These are phyloP conservation scores for Kokia cookei DNA, from an alignment of 441 rosid species.

Conservation along the genomic window DNA sequence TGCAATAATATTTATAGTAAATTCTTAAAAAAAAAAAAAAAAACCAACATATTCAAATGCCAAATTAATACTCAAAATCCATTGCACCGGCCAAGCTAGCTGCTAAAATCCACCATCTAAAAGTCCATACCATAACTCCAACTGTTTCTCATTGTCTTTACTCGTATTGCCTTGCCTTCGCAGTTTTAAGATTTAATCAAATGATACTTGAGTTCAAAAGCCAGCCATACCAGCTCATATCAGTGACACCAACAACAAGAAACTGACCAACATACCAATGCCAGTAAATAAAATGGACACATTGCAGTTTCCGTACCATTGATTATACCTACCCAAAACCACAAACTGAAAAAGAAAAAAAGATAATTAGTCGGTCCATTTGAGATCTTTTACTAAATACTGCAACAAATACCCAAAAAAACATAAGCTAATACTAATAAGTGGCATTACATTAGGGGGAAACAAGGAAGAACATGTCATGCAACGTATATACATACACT, in stretches of 20 bases:
- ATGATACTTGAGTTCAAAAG: background rate
- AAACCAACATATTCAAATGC: too few species aligned
- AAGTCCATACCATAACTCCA: too few species aligned
- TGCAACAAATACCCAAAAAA: constrained; percentile 19
- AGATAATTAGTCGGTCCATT: constrained; percentile 20
- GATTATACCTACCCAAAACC: constrained; percentile 14
- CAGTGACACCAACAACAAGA: background rate
- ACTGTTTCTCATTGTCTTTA: too few species aligned
- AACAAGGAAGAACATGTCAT: constrained; percentile 13
- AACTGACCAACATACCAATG: background rate
- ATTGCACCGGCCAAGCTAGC: too few species aligned
- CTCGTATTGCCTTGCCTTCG: too few species aligned
- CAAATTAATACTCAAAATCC: too few species aligned
- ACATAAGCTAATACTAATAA: constrained; percentile 15
- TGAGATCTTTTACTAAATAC: constrained; percentile 10
- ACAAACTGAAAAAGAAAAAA: background rate
- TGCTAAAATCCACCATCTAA: too few species aligned
- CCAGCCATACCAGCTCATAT: background rate
- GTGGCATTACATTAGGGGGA: background rate
- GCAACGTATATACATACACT: constrained; percentile 19
- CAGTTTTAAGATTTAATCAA: background rate
- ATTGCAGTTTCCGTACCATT: constrained; percentile 28
- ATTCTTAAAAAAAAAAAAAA: too few species aligned
- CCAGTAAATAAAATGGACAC: constrained; percentile 6
- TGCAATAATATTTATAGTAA: too few species aligned